phyloP scores from a whole-genome alignment of 2,329 filamentous ascomycete genomes.

The Paecilomyces variotii region DNA sequence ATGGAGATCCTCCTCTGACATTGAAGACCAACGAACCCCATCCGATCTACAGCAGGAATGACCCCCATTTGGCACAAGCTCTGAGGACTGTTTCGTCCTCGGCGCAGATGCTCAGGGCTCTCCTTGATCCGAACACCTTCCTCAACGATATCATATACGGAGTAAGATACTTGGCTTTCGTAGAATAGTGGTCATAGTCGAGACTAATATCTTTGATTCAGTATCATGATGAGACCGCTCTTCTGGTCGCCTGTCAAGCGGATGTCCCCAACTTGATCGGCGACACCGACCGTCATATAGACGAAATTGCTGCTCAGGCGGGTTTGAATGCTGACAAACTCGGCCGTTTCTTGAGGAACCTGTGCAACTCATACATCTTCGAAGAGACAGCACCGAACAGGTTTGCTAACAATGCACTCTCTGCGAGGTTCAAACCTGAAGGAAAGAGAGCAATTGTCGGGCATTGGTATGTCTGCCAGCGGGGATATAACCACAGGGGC shows the following conservation, averaged over 20 bases:
- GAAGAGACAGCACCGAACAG: background rate
- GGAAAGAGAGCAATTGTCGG: background rate
- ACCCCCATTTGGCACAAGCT: background rate
- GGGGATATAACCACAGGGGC: background rate
- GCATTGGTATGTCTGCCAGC: background rate
- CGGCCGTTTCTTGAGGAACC: background rate
- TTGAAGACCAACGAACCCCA: background rate
- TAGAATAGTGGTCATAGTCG: background rate
- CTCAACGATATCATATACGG: background rate
- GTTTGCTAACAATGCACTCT: conserved; percentile 1
- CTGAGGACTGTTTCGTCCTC: background rate
- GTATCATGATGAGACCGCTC: background rate
- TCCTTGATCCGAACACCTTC: background rate
- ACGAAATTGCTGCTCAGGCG: background rate
- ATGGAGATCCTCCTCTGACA: background rate
- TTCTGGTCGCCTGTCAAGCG: background rate
- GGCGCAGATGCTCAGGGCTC: background rate
- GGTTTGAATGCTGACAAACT: background rate
- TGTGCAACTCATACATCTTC: background rate
- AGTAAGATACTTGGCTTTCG: background rate
- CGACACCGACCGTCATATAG: background rate
- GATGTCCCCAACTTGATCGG: background rate
- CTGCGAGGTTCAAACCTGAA: background rate
- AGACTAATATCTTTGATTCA: background rate
- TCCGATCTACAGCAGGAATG: background rate